Evolutionary conservation across 2,329 filamentous ascomycete species (phyloP).

Genomic region (Claviceps sp.): DNA sequence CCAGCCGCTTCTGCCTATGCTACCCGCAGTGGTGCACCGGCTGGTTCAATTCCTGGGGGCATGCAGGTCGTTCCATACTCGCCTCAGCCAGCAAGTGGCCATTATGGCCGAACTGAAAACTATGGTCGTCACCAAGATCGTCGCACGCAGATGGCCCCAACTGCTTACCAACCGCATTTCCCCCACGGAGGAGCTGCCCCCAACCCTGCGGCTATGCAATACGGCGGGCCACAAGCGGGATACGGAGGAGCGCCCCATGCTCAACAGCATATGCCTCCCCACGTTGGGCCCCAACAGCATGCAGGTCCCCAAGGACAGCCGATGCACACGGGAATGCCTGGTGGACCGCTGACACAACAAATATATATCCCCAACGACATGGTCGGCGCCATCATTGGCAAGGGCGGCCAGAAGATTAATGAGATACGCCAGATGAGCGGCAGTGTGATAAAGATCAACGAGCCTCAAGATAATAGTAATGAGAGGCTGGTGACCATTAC

Average conservation of each 20-base stretch:
- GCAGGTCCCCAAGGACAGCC: slow-evolving; percentile 63
- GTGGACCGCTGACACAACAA: slow-evolving; percentile 75
- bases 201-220: slow-evolving; percentile 57
- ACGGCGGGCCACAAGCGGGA: slow-evolving; percentile 58
- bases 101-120: slow-evolving; percentile 82
- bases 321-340: slow-evolving; percentile 49
- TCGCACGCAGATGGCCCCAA: slow-evolving; percentile 60
- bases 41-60: slow-evolving; percentile 85
- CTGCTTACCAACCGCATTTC: slow-evolving; percentile 60
- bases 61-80: slow-evolving; percentile 99
- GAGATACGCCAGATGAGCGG: slow-evolving; percentile 94
- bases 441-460: slow-evolving; percentile 99
- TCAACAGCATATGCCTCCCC: slow-evolving; percentile 56
- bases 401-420: slow-evolving; percentile 98
- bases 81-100: slow-evolving; percentile 82
- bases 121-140: slow-evolving; percentile 63
- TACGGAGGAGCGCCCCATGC: slow-evolving; percentile 69
- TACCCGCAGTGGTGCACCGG: slow-evolving; percentile 82
- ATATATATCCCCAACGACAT: slow-evolving; percentile 99
- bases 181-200: slow-evolving; percentile 49
- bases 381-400: slow-evolving; percentile 98
- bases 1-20: slow-evolving; percentile 96
- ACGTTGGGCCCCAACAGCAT: slow-evolving; percentile 38
- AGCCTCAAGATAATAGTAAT: slow-evolving; percentile 97
- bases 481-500: slow-evolving; percentile 95